phyloP scores from a whole-genome alignment of 2,329 filamentous ascomycete species.

The Ustulina deusta region DNA sequence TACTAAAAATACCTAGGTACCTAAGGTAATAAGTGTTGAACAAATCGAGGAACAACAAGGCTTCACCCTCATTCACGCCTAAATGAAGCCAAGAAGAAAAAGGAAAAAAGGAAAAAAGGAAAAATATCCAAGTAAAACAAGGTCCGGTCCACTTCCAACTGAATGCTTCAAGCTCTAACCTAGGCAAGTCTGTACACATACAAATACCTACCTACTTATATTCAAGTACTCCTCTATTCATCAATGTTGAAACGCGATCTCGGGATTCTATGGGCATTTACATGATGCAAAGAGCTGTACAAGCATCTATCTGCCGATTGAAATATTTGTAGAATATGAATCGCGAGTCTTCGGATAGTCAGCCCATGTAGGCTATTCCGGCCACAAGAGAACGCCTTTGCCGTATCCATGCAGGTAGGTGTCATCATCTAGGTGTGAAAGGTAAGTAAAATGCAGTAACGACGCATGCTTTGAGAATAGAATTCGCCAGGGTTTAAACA shows the following conservation, averaged over 20 bases:
- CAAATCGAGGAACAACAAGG: neutral
- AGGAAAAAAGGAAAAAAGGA: neutral
- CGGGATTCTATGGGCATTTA: too few relatives aligned
- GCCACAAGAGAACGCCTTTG: neutral
- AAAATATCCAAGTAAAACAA: neutral
- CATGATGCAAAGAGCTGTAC: too few relatives aligned
- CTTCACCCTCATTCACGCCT: neutral
- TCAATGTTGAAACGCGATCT: neutral
- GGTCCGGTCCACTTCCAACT: too few relatives aligned
- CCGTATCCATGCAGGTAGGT: neutral
- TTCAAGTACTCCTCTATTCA: neutral
- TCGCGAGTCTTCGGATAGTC: neutral
- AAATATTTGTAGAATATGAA: neutral
- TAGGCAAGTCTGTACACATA: too few relatives aligned
- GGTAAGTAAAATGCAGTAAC: neutral
- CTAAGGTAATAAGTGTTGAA: neutral
- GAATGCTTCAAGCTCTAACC: too few relatives aligned
- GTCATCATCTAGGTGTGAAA: neutral
- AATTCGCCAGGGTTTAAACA: neutral
- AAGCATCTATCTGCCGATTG: too few relatives aligned
- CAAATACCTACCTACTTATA: too few relatives aligned
- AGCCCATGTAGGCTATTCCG: neutral
- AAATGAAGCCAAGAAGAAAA: neutral
- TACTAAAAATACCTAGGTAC: neutral
- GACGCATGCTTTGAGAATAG: neutral